A percentile compares a stretch with the other conserved stretches of the same genome.
Conservation (phyloP, 148 eudicot species). For the Heliosperma pusillum region DNA sequence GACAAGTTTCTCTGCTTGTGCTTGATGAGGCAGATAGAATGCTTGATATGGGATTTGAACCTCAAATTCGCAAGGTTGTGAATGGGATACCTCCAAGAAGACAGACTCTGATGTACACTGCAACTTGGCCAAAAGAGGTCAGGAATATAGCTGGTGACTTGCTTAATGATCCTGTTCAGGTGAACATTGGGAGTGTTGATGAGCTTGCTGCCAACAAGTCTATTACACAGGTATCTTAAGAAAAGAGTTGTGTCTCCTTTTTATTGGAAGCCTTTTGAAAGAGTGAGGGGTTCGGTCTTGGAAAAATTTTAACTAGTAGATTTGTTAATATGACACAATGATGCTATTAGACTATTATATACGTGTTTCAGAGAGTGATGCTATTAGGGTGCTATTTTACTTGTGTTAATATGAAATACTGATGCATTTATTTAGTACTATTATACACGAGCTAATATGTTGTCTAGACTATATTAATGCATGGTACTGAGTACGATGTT, state of each 20-base stretch:
- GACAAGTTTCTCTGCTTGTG: conserved; percentile 90
- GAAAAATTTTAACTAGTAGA: not conserved
- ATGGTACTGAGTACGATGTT: not conserved
- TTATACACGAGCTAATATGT: not conserved
- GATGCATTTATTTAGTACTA: too few species aligned
- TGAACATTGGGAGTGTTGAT: conserved; percentile 83
- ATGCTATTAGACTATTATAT: not conserved
- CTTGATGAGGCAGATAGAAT: conserved; percentile 98
- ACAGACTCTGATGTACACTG: conserved; percentile 98
- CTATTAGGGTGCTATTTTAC: not conserved
- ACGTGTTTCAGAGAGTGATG: not conserved
- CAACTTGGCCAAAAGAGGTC: conserved; percentile 99
- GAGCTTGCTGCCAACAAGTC: conserved; percentile 98
- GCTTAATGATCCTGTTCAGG: conserved; percentile 85
- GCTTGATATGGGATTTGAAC: conserved; percentile 99
- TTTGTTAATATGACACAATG: not conserved
- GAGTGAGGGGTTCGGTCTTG: not conserved
- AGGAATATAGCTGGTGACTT: conserved; percentile 86
- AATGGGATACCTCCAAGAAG: conserved; percentile 92
- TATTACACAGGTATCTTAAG: conserved; percentile 71
- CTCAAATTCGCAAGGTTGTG: conserved; percentile 94
- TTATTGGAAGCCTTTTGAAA: not conserved
- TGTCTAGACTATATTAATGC: not conserved
- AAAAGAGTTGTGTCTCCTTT: not conserved
- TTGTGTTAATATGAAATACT: too few species aligned